These are phyloP conservation scores for Psilocybe subaeruginosa DNA, from an alignment of 768 basidiomycete species.

Conservation along the genomic window DNA sequence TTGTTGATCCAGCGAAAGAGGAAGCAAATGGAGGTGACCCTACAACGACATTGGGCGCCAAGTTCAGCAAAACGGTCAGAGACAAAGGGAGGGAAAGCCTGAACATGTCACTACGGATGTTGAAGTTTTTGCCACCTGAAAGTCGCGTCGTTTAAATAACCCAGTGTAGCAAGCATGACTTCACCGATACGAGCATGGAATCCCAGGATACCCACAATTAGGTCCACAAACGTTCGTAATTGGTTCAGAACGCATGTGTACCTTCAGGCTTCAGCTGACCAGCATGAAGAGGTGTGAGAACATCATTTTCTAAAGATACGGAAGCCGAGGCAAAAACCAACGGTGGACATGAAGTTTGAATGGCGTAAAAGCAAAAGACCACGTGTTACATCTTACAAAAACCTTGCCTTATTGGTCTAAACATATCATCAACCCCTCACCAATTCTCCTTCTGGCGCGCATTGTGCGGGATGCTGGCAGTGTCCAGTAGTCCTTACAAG, in stretches of 20 bases:
- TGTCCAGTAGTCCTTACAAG: slow-evolving; percentile 7
- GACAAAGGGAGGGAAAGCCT: background rate
- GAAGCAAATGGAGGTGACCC: slow-evolving; percentile 30
- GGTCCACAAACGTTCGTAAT: background rate
- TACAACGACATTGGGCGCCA: background rate
- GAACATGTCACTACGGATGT: background rate
- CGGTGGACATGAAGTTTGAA: too few relatives aligned
- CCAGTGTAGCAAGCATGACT: background rate
- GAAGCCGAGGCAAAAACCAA: too few relatives aligned
- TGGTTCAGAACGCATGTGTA: background rate
- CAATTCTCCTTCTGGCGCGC: slow-evolving; percentile 10
- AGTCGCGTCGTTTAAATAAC: background rate
- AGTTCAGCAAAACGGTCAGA: background rate
- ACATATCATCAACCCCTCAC: background rate
- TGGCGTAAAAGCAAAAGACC: background rate
- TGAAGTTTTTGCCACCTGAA: background rate
- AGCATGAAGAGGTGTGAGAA: background rate
- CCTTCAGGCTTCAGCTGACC: background rate
- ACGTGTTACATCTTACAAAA: background rate
- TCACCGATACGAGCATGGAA: background rate
- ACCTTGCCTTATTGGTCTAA: background rate
- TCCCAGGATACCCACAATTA: background rate
- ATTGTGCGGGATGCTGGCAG: slow-evolving; percentile 22
- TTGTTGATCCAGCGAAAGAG: slow-evolving; percentile 44
- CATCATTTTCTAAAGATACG: too few relatives aligned